A percentile compares a stretch with the other conserved stretches of the same genome.
Evolutionary conservation across 2,329 filamentous ascomycete species (phyloP).

Genomic region (Fusarium nelsonii): DNA sequence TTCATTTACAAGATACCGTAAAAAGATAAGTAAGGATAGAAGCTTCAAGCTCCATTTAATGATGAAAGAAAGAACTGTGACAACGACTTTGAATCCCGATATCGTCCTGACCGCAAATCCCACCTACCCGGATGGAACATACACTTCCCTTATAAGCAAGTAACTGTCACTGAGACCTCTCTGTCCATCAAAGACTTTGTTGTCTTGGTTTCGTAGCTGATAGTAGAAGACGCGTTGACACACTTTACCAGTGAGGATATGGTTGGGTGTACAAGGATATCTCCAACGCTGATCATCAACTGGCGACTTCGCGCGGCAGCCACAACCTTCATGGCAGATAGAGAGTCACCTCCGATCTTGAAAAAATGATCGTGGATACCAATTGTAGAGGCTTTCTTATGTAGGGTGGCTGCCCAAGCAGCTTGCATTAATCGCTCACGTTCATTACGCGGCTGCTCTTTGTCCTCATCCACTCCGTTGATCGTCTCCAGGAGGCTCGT

Average conservation of each 20-base stretch:
- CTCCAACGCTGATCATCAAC: background rate
- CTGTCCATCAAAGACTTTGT: background rate
- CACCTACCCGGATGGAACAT: background rate
- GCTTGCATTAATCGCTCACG: background rate
- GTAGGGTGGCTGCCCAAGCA: background rate
- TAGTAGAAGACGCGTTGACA: background rate
- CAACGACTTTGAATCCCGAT: no score
- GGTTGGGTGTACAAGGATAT: background rate
- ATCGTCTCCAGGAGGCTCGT: background rate
- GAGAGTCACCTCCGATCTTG: background rate
- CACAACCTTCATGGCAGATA: background rate
- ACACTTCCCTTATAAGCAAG: background rate
- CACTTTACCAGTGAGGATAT: background rate
- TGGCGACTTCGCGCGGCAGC: background rate
- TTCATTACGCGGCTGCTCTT: slow-evolving; percentile 4
- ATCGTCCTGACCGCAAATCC: no score
- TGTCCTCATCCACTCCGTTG: background rate
- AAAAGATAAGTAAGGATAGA: no score
- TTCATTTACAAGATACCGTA: no score
- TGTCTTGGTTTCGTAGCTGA: background rate
- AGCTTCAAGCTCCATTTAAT: no score
- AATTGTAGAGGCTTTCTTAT: background rate
- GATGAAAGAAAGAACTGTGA: no score
- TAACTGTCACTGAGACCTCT: background rate
- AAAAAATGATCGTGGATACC: background rate